Evolutionary conservation across 2,329 filamentous ascomycete species (phyloP), one percentile per base, ranked within the genome.

Genomic region (Trichoderma atrobrunneum): DNA sequence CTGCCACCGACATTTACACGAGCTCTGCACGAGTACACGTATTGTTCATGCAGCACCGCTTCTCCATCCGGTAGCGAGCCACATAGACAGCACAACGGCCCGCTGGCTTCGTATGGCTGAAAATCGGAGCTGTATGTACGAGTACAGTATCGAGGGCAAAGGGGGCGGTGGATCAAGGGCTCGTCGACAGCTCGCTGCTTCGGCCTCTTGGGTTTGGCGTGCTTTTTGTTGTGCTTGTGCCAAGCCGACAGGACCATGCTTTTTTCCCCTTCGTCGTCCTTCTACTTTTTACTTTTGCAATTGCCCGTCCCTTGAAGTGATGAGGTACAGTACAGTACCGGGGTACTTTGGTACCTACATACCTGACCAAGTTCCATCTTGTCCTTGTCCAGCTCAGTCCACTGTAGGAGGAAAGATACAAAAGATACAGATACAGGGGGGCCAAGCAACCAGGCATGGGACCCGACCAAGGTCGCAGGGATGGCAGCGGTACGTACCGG

Each of bases 401-500:
- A 10, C 39, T 8, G 24, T n/a, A 30, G 54, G 18, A 32, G 18
- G 34, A 43, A 39, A 60, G 39, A 43, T 48, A 64, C 28, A 64
- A 51, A 28, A 39, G 36, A 39, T n/a, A 59, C 56, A 26, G 51
- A 24, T 24, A n/a, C 59, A 62, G 59, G 67, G 30, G 36, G n/a
- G n/a, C 36, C 10, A 24, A 12, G 36, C 36, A 39, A 21, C 43
- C 48, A 54, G 21, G 11, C 48, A 54, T 24, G 48, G 48, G 48
- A 21, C 48, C 21, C n/a, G 51, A 59, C 64, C 5, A 36, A 34
- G 56, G 36, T 24, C 26, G 56, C 39, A 60, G 39, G 66, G 56
- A 70, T 32, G 26, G n/a, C n/a, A n/a, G 28, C 66, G 66, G 66
- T 69, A 62, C 66, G 66, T 70, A 70, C 66, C 66, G 56, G 30